phyloP scores from a whole-genome alignment of 2,329 filamentous ascomycete genomes.

The Sarocladium kiliense region DNA sequence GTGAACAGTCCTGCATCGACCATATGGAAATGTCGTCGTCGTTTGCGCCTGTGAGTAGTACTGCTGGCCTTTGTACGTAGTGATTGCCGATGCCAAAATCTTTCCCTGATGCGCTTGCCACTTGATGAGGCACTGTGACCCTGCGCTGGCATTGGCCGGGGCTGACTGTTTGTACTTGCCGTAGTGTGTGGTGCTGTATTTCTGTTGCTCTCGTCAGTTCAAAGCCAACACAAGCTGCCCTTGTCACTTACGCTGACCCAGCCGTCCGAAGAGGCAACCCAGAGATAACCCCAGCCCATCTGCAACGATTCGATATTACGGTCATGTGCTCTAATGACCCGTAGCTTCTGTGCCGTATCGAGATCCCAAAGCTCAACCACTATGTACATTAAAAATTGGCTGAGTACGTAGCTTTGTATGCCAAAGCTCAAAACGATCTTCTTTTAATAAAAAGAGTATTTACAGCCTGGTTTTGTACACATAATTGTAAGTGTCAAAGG shows the following conservation, averaged over 20 bases:
- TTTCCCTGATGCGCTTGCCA: conserved; percentile 85
- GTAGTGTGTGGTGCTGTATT: conserved; percentile 63
- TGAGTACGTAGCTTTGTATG: too few relatives aligned
- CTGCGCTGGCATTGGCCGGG: conserved; percentile 59
- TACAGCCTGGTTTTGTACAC: too few relatives aligned
- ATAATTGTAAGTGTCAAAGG: too few relatives aligned
- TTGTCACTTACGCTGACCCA: conserved; percentile 72
- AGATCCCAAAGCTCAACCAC: conserved; percentile 95
- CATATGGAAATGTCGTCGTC: conserved; percentile 87
- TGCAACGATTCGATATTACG: conserved; percentile 83
- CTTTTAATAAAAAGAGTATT: too few relatives aligned
- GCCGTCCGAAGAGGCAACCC: conserved; percentile 88
- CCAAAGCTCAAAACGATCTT: too few relatives aligned
- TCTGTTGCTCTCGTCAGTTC: conserved; percentile 33
- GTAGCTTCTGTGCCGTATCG: conserved; percentile 84
- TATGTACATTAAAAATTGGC: too few relatives aligned
- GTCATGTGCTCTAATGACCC: conserved; percentile 76
- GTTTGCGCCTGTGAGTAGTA: conserved; percentile 91
- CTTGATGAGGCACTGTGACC: conserved; percentile 72
- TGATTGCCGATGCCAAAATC: conserved; percentile 77
- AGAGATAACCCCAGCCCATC: conserved; percentile 78
- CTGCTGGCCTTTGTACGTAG: conserved; percentile 63
- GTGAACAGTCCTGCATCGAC: conserved; percentile 54
- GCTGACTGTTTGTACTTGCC: conserved; percentile 46
- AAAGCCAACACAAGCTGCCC: too few relatives aligned